Conservation (phyloP, 768 basidiomycete genomes). For the Leccinum fibrillosum region DNA sequence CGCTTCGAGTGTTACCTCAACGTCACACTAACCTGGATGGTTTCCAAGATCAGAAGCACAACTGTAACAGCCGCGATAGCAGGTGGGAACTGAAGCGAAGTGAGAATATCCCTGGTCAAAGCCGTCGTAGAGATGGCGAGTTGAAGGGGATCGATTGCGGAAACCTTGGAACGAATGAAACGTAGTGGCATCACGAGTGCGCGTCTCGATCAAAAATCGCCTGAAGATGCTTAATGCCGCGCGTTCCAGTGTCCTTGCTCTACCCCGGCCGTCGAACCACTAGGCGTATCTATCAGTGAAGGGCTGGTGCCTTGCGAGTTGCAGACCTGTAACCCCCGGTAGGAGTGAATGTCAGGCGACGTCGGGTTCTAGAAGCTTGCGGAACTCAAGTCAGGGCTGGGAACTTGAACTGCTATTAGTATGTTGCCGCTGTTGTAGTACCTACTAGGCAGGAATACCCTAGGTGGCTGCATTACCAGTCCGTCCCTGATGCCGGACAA, state of each 20-base stretch:
- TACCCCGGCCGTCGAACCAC: background rate
- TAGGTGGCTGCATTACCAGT: too few species aligned
- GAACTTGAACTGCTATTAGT: too few species aligned
- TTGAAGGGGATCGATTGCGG: constrained; percentile 27
- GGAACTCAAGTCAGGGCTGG: too few species aligned
- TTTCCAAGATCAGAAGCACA: constrained; percentile 43
- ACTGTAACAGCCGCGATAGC: constrained; percentile 39
- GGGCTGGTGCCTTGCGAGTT: background rate
- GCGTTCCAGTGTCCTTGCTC: background rate
- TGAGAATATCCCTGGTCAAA: constrained; percentile 30
- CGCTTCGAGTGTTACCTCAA: background rate
- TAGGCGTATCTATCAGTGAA: background rate
- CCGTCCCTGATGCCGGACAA: too few species aligned
- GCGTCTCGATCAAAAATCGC: too few species aligned
- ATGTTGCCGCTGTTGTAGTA: too few species aligned
- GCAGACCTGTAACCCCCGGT: background rate
- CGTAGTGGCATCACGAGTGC: constrained; percentile 27
- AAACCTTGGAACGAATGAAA: constrained; percentile 26
- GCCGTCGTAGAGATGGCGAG: constrained; percentile 30
- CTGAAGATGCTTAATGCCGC: too few species aligned
- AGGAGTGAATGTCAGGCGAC: background rate
- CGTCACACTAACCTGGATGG: constrained; percentile 36
- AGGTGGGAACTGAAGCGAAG: constrained; percentile 40
- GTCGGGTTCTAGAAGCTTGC: too few species aligned
- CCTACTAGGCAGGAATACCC: too few species aligned